Percentiles rank a stretch among this genome's conserved stretches.
Evolutionary conservation across 345 rosid species (phyloP).

Genomic region (Euphorbia lathyris): DNA sequence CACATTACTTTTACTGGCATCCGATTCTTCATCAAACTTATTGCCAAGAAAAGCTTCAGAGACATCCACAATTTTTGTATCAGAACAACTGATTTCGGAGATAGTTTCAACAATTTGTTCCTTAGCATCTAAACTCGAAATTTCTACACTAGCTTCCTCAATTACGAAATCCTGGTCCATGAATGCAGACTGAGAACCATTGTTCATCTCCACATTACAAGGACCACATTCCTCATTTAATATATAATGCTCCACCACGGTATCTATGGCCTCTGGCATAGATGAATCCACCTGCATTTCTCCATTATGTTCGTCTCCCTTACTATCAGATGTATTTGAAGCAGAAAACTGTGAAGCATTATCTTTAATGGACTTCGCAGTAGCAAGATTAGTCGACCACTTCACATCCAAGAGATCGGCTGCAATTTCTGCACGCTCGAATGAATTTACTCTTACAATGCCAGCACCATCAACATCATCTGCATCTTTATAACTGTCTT

Average conservation of each 20-base stretch:
- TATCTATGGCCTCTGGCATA: conserved; percentile 19
- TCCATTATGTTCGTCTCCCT: conserved; percentile 19
- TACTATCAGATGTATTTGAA: conserved; percentile 15
- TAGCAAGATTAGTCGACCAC: conserved; percentile 80
- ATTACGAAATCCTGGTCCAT: conserved; percentile 20
- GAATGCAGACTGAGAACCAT: conserved; percentile 18
- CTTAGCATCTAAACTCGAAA: conserved; percentile 15
- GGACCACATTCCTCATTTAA: conserved; percentile 22
- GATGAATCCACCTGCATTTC: conserved; percentile 11
- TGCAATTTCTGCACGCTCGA: conserved; percentile 87
- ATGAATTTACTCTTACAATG: conserved; percentile 40
- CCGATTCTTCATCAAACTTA: conserved; percentile 34
- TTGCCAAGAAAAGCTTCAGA: conserved; percentile 31
- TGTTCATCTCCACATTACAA: conserved; percentile 16
- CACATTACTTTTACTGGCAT: conserved; percentile 29
- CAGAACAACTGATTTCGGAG: conserved; percentile 16
- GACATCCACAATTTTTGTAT: conserved; percentile 17
- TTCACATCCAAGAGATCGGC: conserved; percentile 81
- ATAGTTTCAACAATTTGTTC: conserved; percentile 34
- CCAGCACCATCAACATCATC: conserved; percentile 20
- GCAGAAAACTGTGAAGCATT: conserved; percentile 21
- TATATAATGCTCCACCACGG: conserved; percentile 8
- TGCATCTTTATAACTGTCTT: conserved; percentile 31
- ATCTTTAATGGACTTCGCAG: conserved; percentile 38
- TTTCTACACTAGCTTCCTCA: conserved; percentile 25